Conservation (phyloP, 23 red algal species). For the Cyanidioschyzon merolae region DNA sequence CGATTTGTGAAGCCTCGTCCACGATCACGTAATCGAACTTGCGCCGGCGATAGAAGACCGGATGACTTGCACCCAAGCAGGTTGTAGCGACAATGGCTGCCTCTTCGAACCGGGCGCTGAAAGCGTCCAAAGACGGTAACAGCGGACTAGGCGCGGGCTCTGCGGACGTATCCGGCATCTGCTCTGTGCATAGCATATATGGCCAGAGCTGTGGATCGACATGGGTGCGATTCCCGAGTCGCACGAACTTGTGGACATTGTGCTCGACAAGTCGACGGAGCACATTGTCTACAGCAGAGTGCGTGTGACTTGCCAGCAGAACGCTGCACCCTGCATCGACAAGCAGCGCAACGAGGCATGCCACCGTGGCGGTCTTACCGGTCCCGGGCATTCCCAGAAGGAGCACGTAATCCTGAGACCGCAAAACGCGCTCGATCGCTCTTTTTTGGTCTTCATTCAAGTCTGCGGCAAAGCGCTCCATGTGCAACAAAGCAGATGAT, state of each 20-base stretch:
- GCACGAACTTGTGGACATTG: slow-evolving; percentile 30
- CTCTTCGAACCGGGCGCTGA: slow-evolving; percentile 14
- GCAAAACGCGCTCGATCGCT: neutral
- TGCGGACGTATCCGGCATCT: neutral
- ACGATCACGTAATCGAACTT: slow-evolving; percentile 80
- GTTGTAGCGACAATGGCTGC: slow-evolving; percentile 53
- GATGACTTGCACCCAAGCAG: slow-evolving; percentile 58
- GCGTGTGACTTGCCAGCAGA: slow-evolving; percentile 57
- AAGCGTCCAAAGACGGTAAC: neutral
- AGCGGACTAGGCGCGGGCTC: neutral
- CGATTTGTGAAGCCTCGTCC: slow-evolving; percentile 85
- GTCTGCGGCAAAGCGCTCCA: neutral
- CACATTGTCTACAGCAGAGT: slow-evolving; percentile 86
- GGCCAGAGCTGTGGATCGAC: slow-evolving; percentile 22
- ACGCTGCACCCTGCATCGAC: slow-evolving; percentile 29
- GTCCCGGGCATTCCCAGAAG: slow-evolving; percentile 76
- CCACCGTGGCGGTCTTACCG: slow-evolving; percentile 67
- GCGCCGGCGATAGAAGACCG: slow-evolving; percentile 38
- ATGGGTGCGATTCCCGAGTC: slow-evolving; percentile 20
- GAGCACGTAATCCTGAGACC: slow-evolving; percentile 44
- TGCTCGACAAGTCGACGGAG: slow-evolving; percentile 29
- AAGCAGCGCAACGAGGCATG: slow-evolving; percentile 31
- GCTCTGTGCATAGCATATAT: slow-evolving; percentile 21
- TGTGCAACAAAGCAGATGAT: neutral
- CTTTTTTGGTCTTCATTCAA: slow-evolving; percentile 16